Base-by-base conservation (phyloP, 2,329 filamentous ascomycete genomes). In the Penicillium sp. region DNA sequence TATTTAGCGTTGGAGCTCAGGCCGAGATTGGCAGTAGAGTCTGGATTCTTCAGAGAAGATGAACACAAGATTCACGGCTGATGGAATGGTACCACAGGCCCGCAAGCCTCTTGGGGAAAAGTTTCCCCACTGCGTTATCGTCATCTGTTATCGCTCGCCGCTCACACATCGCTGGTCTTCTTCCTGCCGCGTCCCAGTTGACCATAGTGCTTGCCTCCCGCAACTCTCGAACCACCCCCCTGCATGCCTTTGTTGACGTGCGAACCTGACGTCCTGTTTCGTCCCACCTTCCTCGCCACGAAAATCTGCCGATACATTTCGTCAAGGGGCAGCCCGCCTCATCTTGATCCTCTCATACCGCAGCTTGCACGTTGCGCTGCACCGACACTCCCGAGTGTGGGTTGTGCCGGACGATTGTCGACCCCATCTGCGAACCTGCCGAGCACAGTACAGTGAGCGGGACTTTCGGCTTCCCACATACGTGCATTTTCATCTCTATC, bases 101-200 rank as follows among this genome's bases (percentile, higher is more conserved):
- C 26, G 32, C 32, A 4, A 32, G 1, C 40, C 26, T 27, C 34
- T 28, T 12, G 33, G 27, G 42, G 29, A 45, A 51, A 59, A 59
- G 55, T 57, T 25, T 50, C 48, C 55, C 18, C 18, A 25, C 39
- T 50, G 32, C 26, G 32, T 58, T 57, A 58, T 59, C 57, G 54
- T 49, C 50, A 50, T 51, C 33, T 32, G 13, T 33, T 43, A 43
- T 43, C 40, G 18, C 40, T 35, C 29, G 12, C 29, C 8, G 29
- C 29, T 32, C 40, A 13, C 33, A 41, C 40, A 25, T 43, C 40
- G 32, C 34, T 33, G 11, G 24, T 47, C 39, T 46, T 45, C 34
- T 32, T 32, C 40, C 50, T 43, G 40, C 40, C 36, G 38, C n/a
- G 25, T 45, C 4, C 51, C 44, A 39, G 32, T 45, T 43, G 29